Evolutionary conservation across 2,329 filamentous ascomycete species (phyloP).

Genomic region (Scytalidium lignicola): DNA sequence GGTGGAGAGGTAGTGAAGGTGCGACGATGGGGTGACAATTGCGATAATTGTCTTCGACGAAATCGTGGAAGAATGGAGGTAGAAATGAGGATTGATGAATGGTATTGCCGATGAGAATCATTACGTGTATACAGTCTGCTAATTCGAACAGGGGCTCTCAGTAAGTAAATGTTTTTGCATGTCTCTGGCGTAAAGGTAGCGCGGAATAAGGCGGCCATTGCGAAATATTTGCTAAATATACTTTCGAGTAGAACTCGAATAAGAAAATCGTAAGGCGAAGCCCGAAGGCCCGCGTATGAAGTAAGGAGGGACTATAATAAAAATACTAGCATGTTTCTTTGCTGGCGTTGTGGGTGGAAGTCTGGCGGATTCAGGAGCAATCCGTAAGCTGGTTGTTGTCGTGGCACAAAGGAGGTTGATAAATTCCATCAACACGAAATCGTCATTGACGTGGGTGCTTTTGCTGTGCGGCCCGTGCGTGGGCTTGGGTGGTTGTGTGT

Average conservation of each 20-base stretch:
- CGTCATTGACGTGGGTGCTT: not conserved
- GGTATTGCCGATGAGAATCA: not conserved
- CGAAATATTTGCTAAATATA: not conserved
- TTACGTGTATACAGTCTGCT: not conserved
- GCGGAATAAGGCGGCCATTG: constrained; percentile 17
- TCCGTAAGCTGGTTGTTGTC: not conserved
- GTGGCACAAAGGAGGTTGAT: not conserved
- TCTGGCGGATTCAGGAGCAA: not conserved
- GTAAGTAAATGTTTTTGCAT: constrained; percentile 1
- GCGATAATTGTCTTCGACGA: not conserved
- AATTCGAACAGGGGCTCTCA: not conserved
- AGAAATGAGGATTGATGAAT: not conserved
- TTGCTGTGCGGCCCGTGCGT: not conserved
- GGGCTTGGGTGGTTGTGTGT: not conserved
- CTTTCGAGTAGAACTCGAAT: not conserved
- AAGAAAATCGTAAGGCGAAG: constrained; percentile 12
- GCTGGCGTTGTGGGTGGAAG: not conserved
- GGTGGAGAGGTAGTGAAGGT: constrained; percentile 17
- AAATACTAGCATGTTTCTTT: not conserved
- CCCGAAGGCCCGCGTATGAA: constrained; percentile 17
- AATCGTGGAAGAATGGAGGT: not conserved
- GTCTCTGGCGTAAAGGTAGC: constrained; percentile 13
- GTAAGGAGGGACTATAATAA: not conserved
- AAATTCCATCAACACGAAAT: not conserved
- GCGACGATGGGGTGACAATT: constrained; percentile 1